Evolutionary conservation across 257 asterid genomes (phyloP).

Genomic region (Petunia secreta): DNA sequence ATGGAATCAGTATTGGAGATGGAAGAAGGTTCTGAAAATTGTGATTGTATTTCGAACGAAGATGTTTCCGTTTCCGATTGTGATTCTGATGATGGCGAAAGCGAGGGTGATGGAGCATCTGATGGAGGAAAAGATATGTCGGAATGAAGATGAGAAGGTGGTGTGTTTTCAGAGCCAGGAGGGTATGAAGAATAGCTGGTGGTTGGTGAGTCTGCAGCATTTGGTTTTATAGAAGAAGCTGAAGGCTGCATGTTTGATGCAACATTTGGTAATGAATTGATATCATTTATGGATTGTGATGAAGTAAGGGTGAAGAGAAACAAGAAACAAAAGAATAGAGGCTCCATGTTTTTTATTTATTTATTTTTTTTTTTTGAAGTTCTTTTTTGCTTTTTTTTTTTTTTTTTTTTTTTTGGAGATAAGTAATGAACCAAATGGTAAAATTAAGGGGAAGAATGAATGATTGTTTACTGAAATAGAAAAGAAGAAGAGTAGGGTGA

Average conservation of each 20-base stretch:
- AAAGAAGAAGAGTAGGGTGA: conserved; percentile 1
- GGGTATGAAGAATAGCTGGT: not conserved
- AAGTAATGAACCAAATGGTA: not conserved
- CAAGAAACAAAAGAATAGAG: not conserved
- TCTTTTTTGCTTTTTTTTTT: too few species aligned
- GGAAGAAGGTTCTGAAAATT: not conserved
- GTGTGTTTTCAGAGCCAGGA: not conserved
- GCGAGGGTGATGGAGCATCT: not conserved
- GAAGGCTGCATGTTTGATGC: conserved; percentile 1
- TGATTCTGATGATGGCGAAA: too few species aligned
- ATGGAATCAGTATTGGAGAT: not conserved
- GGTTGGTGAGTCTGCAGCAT: not conserved
- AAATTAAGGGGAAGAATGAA: conserved; percentile 5
- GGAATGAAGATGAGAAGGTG: not conserved
- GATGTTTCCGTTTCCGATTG: not conserved
- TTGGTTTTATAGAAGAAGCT: not conserved
- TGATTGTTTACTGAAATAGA: not conserved
- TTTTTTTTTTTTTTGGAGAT: too few species aligned
- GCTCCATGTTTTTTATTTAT: conserved; percentile 25
- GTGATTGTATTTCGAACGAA: not conserved
- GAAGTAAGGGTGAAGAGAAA: conserved; percentile 14
- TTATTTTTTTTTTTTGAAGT: too few species aligned
- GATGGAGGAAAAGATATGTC: conserved; percentile 22
- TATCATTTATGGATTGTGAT: not conserved
- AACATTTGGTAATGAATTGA: not conserved